These are phyloP conservation scores for Clitoria ternatea DNA, from an alignment of 306 rosid genomes.

Conservation along the genomic window DNA sequence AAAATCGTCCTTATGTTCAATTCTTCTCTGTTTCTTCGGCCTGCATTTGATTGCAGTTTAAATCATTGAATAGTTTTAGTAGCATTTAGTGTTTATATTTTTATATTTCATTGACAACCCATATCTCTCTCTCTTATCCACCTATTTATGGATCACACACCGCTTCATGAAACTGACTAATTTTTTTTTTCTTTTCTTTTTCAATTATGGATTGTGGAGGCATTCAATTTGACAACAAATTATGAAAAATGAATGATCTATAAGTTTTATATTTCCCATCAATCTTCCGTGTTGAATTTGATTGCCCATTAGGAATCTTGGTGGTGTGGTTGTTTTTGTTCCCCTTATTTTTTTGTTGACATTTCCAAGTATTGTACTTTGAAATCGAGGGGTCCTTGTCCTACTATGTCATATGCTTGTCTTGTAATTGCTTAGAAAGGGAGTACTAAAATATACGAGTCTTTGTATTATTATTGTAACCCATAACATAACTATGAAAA, in stretches of 20 bases:
- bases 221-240: conserved; percentile 24
- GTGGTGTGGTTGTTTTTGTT: conserved; percentile 8
- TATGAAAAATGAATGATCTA: conserved; percentile 21
- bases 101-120: conserved; percentile 20
- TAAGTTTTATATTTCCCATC: conserved; percentile 18
- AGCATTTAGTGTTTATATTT: not conserved
- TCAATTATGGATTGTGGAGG: conserved; percentile 17
- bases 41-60: conserved; percentile 32
- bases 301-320: conserved; percentile 30
- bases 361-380: conserved; percentile 38
- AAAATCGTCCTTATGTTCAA: conserved; percentile 21
- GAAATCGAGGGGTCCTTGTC: conserved; percentile 46
- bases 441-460: not conserved
- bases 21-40: conserved; percentile 29
- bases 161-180: conserved; percentile 27
- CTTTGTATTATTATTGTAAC: no score
- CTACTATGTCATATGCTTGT: conserved; percentile 39
- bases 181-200: not conserved
- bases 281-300: conserved; percentile 42
- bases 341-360: conserved; percentile 9
- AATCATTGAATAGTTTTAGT: conserved; percentile 18
- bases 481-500: not conserved
- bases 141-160: conserved; percentile 13
- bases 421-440: conserved; percentile 30
- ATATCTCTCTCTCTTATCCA: conserved; percentile 13